Evolutionary conservation across 768 basidiomycete species (phyloP).

Genomic region (Mycena pura): DNA sequence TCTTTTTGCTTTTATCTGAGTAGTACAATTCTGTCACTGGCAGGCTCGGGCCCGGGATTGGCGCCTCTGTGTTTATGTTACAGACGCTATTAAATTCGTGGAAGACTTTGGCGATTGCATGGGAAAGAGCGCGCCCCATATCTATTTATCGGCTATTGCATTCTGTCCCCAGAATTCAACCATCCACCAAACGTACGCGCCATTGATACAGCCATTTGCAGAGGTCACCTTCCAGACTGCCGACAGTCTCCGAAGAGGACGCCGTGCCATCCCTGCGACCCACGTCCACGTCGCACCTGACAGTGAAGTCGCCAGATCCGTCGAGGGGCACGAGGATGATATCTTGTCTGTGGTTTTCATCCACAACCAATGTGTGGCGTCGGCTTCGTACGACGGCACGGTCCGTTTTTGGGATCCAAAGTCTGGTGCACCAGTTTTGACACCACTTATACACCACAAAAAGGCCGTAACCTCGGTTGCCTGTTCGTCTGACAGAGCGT

Average conservation of each 20-base stretch:
- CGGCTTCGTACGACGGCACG: not conserved
- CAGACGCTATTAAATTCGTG: not conserved
- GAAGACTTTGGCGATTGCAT: not conserved
- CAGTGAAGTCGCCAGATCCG: not conserved
- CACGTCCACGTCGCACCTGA: not conserved
- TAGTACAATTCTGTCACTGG: not conserved
- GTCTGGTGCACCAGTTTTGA: not conserved
- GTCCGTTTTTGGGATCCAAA: not conserved
- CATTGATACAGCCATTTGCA: not conserved
- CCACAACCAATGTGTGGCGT: not conserved
- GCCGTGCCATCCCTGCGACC: not conserved
- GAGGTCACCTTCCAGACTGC: conserved; percentile 1
- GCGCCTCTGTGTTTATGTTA: not conserved
- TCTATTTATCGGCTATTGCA: not conserved
- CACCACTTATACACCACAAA: conserved; percentile 1
- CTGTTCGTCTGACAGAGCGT: conserved; percentile 1
- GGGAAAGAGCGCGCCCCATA: not conserved
- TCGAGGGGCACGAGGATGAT: not conserved
- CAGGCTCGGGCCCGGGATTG: not conserved
- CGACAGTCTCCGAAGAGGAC: conserved; percentile 2
- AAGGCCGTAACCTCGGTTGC: conserved; percentile 17
- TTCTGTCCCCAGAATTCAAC: not conserved
- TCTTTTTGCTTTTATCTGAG: not conserved
- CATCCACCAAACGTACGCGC: not conserved
- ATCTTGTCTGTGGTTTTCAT: not conserved